Evolutionary conservation across 345 rosid species (phyloP), one percentile per base, ranked within the genome.

Genomic region (Turritis glabra): DNA sequence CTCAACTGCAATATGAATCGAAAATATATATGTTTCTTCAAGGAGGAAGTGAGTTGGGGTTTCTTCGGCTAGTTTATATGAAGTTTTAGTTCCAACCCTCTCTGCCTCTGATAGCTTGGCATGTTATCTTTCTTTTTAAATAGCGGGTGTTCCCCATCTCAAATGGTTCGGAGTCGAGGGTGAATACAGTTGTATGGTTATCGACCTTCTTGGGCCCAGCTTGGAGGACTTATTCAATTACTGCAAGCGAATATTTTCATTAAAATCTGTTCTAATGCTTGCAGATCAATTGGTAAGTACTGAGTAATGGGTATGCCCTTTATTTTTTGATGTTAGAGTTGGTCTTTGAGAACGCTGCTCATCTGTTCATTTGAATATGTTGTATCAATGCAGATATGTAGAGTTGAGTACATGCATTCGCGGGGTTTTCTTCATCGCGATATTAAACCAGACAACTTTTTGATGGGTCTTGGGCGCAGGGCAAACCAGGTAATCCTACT

Each of bases 351-450:
- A 35, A 71, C 2, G 12, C 5, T 62, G 54, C 51, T 64, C 35
- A 21, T 38, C 23, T 32, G 13, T 69, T 57, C 43, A 60, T 25
- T 41, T 77, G 32, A 54, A 30, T 21, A 18, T 58, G 7, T 64
- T 71, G 26, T 58, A 6, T 70, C 15, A 25, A 18, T 72, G 76
- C 73, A 86, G 98, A 82, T 94, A 80, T 87, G 88, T 68, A 89
- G 99, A 80, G 89, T 95, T 69, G 99, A 92, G 80, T 95, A 84
- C 76, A 90, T 95, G 97, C 99, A 95, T 71, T 84, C 91, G 17
- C 92, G 90, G 68, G 95, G 96, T 30, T 92, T 92, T 80, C 92
- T 95, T 73, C 99, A 95, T 71, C 97, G 98, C 55, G 99, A 95
- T 80, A 88, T 94, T 66, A 95, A 95, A 82, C 99, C 99, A 62